Evolutionary conservation across 2,329 filamentous ascomycete genomes (phyloP).

Genomic region (Monosporascus sp.): DNA sequence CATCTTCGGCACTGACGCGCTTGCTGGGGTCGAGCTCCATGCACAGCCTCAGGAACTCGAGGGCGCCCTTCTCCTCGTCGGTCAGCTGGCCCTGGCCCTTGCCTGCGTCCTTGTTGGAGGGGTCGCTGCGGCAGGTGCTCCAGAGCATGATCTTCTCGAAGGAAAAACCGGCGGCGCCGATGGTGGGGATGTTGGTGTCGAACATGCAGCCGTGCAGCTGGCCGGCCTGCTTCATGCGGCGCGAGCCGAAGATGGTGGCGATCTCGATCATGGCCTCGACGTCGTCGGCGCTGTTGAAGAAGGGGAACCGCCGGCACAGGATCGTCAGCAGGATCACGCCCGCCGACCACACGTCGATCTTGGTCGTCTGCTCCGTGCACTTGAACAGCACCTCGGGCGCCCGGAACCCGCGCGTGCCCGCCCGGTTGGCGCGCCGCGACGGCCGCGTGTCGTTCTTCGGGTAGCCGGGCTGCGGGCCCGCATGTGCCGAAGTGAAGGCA

Average conservation of each 20-base stretch:
- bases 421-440: constrained; percentile 85
- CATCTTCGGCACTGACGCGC: constrained; percentile 70
- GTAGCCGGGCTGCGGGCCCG: constrained; percentile 59
- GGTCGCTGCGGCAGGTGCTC: constrained; percentile 75
- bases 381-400: constrained; percentile 96
- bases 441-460: constrained; percentile 86
- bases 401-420: constrained; percentile 90
- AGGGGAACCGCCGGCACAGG: constrained; percentile 85
- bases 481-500: constrained; percentile 50
- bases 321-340: constrained; percentile 97
- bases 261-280: constrained; percentile 98
- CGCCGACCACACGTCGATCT: constrained; percentile 95
- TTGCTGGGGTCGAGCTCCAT: constrained; percentile 71
- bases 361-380: constrained; percentile 88
- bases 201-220: constrained; percentile 86
- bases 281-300: constrained; percentile 98
- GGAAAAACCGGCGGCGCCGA: constrained; percentile 77
- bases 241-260: constrained; percentile 84
- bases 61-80: constrained; percentile 64
- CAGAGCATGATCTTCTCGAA: constrained; percentile 93
- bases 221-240: constrained; percentile 77
- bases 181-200: constrained; percentile 86
- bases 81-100: constrained; percentile 41
- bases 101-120: constrained; percentile 44
- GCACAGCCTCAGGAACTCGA: constrained; percentile 65